Evolutionary conservation across 2,329 filamentous ascomycete genomes (phyloP).

Genomic region (Lachnellula cervina): DNA sequence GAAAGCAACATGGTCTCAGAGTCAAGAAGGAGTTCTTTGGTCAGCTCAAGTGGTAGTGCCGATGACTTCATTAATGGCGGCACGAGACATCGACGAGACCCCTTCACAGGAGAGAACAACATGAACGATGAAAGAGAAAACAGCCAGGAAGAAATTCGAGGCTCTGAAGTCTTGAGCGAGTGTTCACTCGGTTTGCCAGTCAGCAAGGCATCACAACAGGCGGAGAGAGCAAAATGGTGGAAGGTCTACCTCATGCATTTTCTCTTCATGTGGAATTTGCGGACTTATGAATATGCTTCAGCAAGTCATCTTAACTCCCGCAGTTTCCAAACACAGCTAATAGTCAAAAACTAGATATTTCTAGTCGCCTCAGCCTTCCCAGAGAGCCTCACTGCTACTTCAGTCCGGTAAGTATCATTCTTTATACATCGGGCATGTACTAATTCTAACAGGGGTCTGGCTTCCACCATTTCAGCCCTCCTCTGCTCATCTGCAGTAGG

Average conservation of each 20-base stretch:
- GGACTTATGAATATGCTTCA: conserved; percentile 51
- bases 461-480: conserved; percentile 33
- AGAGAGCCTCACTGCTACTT: conserved; percentile 35
- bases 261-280: conserved; percentile 50
- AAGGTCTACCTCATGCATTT: conserved; percentile 47
- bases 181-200: background rate
- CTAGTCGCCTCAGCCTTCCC: conserved; percentile 45
- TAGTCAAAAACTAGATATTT: conserved; percentile 24
- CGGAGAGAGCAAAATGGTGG: conserved; percentile 17
- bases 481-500: conserved; percentile 36
- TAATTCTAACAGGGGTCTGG: conserved; percentile 22
- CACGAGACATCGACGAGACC: background rate
- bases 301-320: conserved; percentile 25
- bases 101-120: background rate
- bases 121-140: background rate
- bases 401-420: conserved; percentile 30
- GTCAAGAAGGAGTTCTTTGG: background rate
- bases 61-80: background rate
- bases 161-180: no score
- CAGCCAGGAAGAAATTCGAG: background rate
- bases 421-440: conserved; percentile 7
- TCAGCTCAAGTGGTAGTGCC: background rate
- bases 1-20: background rate
- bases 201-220: background rate
- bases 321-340: background rate